Evolutionary conservation across 176 grass and related monocot species (phyloP).

Genomic region (Dendrocalamus sinicus): DNA sequence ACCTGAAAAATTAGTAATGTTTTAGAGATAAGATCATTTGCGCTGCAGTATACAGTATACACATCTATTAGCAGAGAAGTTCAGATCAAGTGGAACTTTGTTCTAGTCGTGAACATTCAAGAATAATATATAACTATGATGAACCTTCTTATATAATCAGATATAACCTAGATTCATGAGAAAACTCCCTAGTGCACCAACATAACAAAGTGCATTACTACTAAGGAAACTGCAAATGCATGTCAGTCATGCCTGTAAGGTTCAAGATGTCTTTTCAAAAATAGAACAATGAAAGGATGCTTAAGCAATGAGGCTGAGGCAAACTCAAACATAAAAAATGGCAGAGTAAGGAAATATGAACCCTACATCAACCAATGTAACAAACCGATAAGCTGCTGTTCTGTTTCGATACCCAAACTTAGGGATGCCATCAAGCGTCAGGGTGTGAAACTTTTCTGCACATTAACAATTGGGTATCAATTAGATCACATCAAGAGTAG

Average conservation of each 20-base stretch:
- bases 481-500: conserved; percentile 3
- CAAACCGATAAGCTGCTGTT: conserved; percentile 87
- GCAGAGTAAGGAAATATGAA: neutral
- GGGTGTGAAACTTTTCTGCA: conserved; percentile 90
- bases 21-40: conserved; percentile 17
- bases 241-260: neutral
- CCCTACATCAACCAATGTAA: conserved; percentile 92
- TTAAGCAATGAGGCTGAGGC: conserved; percentile 4
- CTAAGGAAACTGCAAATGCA: neutral
- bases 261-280: conserved; percentile 12
- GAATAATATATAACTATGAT: neutral
- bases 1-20: conserved; percentile 54
- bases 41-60: neutral
- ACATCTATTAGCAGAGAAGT: neutral
- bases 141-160: neutral
- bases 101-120: neutral
- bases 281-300: neutral
- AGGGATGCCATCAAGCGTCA: conserved; percentile 80
- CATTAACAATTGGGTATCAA: neutral
- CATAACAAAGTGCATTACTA: neutral
- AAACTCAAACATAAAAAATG: conserved; percentile 1
- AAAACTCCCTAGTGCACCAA: neutral
- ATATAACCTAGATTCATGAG: neutral
- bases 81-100: neutral
- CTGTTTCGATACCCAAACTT: conserved; percentile 82